Percentiles rank a stretch among this genome's conserved stretches.
Conservation (phyloP, 2,329 filamentous ascomycete genomes). For the Cladosporium sp. region DNA sequence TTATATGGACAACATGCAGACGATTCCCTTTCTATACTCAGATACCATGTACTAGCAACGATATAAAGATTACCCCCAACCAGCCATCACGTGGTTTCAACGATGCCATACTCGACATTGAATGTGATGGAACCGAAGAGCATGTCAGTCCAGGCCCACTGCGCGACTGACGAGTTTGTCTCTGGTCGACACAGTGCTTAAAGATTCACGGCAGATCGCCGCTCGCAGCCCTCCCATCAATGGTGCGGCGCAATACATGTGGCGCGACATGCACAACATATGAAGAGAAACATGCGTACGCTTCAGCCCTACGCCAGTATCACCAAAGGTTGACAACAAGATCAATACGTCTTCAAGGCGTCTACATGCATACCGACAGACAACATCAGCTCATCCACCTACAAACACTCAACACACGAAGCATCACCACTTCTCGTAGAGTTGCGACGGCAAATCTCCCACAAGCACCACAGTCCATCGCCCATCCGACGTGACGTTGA, state of each 20-base stretch:
- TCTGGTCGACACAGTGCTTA: neutral
- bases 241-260: too few relatives aligned
- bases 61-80: neutral
- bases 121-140: neutral
- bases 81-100: too few relatives aligned
- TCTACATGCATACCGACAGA: too few relatives aligned
- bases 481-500: neutral
- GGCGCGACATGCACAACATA: too few relatives aligned
- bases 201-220: neutral
- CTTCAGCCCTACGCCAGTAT: too few relatives aligned
- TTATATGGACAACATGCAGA: neutral
- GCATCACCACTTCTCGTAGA: too few relatives aligned
- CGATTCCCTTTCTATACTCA: neutral
- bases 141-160: neutral
- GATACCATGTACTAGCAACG: slow-evolving; percentile 9
- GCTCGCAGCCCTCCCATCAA: neutral
- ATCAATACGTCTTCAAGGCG: too few relatives aligned
- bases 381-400: too few relatives aligned
- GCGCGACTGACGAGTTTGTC: neutral
- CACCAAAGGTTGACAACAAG: too few relatives aligned
- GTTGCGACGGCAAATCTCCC: neutral
- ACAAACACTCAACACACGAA: too few relatives aligned
- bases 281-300: too few relatives aligned
- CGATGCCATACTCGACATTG: too few relatives aligned
- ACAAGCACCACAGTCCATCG: neutral